Evolutionary conservation across 2,329 filamentous ascomycete genomes (phyloP).

Genomic region (Aspergillus spinulosporus): DNA sequence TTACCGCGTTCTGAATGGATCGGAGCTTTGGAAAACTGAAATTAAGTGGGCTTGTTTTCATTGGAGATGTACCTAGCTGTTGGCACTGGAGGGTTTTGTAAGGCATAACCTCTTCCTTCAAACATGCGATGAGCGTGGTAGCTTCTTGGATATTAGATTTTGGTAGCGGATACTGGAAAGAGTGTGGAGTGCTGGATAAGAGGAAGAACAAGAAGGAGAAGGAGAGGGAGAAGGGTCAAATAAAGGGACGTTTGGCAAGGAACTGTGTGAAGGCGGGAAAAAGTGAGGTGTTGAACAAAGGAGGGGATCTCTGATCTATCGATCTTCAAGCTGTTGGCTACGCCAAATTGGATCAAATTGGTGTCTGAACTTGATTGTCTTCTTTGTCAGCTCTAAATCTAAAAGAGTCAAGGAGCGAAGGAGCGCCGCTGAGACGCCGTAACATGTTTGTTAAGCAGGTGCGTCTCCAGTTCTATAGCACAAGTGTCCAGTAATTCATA

Average conservation of each 20-base stretch:
- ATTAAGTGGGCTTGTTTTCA: no score
- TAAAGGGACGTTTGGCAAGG: no score
- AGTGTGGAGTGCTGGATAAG: not conserved
- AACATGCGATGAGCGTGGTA: not conserved
- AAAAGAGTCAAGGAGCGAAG: not conserved
- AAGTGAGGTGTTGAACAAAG: no score
- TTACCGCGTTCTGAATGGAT: no score
- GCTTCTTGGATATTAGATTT: not conserved
- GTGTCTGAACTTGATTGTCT: not conserved
- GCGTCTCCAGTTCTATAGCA: no score
- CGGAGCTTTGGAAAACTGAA: no score
- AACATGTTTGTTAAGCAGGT: not conserved
- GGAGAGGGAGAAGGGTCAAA: no score
- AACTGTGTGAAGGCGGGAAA: no score
- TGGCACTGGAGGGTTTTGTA: constrained; percentile 24
- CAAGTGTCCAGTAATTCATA: no score
- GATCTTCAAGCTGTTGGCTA: not conserved
- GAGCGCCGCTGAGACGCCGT: not conserved
- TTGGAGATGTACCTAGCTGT: no score
- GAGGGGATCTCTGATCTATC: no score
- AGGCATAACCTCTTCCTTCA: constrained; percentile 35
- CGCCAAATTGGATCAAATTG: not conserved
- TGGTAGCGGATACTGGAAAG: not conserved
- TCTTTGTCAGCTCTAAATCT: not conserved
- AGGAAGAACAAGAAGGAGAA: no score